Conservation (phyloP, 768 basidiomycete species). For the Kwoniella sp. region DNA sequence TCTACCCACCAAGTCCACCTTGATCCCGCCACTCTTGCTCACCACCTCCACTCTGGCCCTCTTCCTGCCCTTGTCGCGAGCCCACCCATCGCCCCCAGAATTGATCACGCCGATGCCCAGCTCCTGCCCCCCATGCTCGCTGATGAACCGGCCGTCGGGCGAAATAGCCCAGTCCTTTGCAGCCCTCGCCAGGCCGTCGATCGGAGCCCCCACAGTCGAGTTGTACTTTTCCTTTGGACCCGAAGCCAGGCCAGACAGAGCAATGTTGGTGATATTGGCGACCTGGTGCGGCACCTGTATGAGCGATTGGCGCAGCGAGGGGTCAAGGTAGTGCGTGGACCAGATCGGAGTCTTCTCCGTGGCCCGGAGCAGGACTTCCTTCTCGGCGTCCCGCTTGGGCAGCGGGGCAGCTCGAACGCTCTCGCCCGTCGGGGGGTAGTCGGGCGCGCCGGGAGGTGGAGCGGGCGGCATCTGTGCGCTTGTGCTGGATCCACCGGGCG, state of each 20-base stretch:
- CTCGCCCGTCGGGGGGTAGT: constrained; percentile 4
- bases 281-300: constrained; percentile 31
- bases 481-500: background rate
- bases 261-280: constrained; percentile 29
- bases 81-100: constrained; percentile 28
- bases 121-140: constrained; percentile 37
- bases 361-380: constrained; percentile 26
- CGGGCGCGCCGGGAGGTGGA: constrained; percentile 24
- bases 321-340: constrained; percentile 45
- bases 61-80: constrained; percentile 33
- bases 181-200: constrained; percentile 35
- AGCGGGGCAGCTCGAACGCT: background rate
- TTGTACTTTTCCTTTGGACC: constrained; percentile 29
- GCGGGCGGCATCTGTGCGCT: too few relatives aligned
- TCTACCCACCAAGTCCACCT: constrained; percentile 38
- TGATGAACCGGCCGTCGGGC: constrained; percentile 35
- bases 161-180: constrained; percentile 36
- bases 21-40: constrained; percentile 32
- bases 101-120: constrained; percentile 40
- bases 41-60: constrained; percentile 36
- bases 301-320: constrained; percentile 19
- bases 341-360: constrained; percentile 38
- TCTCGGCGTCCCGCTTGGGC: constrained; percentile 24
- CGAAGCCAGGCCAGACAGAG: constrained; percentile 22
- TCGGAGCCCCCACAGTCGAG: constrained; percentile 33